Base-by-base conservation (phyloP, 495 filamentous ascomycete genomes). In the Massariosphaeria phaeospora region DNA sequence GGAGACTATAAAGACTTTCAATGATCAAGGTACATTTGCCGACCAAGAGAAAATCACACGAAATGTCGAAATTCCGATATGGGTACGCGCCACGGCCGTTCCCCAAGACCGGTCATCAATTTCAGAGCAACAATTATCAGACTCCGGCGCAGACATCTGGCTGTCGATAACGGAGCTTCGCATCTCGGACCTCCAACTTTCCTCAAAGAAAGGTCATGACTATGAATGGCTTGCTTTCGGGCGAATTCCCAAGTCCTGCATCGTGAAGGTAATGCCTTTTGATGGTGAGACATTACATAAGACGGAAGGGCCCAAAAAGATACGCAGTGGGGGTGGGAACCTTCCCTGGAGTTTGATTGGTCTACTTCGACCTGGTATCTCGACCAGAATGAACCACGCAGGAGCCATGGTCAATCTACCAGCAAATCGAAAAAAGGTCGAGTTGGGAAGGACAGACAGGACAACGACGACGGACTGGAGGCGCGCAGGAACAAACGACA, bases 81-180 rank as follows among this genome's bases (percentile, higher is more conserved):
- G 36, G 36, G 20, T 52, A 1, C 21, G 23, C 13, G 33, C 9
- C 5, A 34, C 34, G 23, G 49, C 23, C 6, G 23, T 42, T 23
- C 49, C 36, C 13, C 23, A 29, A 1, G 23, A 39, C 25, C 6
- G 20, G 18, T 2, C 23, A 13, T 9, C 20, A 2, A 42, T 44
- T 5, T 10, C 21, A 3, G n/a, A 42, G 24, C 15, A 52, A 20
- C 12, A 52, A 13, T 34, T 52, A 2, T 12, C 8, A 4, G 10
- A 3, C 1, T 52, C 49, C 13, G 39, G 39, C n/a, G 36, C 24
- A 1, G 49, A 42, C 27, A 27, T 52, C 10, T 52, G 49, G 49
- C 20, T 43, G 3, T 52, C 49, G n/a, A 52, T 52, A 10, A 43
- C 49, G 8, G 49, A 52, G 20, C 20, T 52, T 11, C 36, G 39